Conservation (phyloP, 345 rosid species). For the Stellera chamaejasme region DNA sequence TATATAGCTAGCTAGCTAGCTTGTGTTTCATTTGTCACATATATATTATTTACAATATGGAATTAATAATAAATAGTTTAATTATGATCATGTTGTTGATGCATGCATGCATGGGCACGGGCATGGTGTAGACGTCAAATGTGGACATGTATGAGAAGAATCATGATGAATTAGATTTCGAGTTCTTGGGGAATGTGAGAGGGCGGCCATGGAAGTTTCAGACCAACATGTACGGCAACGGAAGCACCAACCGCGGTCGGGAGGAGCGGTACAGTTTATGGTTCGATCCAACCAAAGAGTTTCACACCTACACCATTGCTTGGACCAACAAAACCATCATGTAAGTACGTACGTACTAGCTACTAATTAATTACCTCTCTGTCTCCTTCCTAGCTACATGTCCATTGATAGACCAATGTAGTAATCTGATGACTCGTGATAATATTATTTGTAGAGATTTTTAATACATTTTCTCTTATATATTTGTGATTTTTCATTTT, state of each 20-base stretch:
- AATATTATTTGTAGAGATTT: too few species aligned
- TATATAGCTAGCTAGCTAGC: too few species aligned
- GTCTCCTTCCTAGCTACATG: too few species aligned
- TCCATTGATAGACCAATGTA: too few species aligned
- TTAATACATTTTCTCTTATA: not conserved
- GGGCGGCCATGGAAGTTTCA: constrained; percentile 96
- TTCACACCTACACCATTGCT: constrained; percentile 79
- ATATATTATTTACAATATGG: too few species aligned
- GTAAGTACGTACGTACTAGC: constrained; percentile 29
- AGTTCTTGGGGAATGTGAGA: constrained; percentile 73
- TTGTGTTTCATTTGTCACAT: too few species aligned
- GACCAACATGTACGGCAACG: constrained; percentile 86
- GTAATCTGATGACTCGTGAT: too few species aligned
- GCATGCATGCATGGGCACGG: not conserved
- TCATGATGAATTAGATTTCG: constrained; percentile 92
- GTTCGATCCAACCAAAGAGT: constrained; percentile 87
- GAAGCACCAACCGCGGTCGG: constrained; percentile 83
- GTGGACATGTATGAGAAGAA: constrained; percentile 69
- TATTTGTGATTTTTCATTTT: not conserved
- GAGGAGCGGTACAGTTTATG: constrained; percentile 89
- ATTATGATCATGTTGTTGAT: not conserved
- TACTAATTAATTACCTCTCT: too few species aligned
- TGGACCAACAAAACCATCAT: constrained; percentile 74
- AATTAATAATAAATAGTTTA: too few species aligned
- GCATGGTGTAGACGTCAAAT: constrained; percentile 81